These are phyloP conservation scores for Mortierella sp. DNA, from an alignment of 371 early-diverging fungal genomes.

Conservation along the genomic window DNA sequence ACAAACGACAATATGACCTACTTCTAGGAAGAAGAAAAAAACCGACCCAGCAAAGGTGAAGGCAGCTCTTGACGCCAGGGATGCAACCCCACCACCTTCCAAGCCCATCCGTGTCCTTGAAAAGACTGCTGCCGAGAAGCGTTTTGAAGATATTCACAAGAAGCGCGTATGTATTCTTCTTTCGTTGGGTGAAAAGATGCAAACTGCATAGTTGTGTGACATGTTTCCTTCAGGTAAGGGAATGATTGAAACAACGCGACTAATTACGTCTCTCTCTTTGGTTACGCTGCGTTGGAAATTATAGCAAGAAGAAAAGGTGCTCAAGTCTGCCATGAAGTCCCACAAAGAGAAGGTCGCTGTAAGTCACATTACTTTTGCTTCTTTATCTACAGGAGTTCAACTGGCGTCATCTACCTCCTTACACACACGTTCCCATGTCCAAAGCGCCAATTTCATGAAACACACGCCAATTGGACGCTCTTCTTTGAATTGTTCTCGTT, in stretches of 20 bases:
- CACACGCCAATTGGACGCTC: not conserved
- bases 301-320: conserved; percentile 76
- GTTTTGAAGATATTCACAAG: conserved; percentile 72
- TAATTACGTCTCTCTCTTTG: not conserved
- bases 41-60: conserved; percentile 66
- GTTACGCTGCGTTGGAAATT: not conserved
- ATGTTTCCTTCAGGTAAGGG: not conserved
- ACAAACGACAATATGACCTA: not conserved
- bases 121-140: conserved; percentile 75
- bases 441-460: not conserved
- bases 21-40: conserved; percentile 63
- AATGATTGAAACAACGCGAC: not conserved
- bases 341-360: conserved; percentile 75
- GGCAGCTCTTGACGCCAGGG: conserved; percentile 60
- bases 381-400: not conserved
- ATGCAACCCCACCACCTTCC: conserved; percentile 46
- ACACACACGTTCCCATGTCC: not conserved
- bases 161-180: conserved; percentile 63
- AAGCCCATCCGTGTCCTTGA: conserved; percentile 60
- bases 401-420: not conserved
- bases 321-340: conserved; percentile 71
- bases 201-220: not conserved
- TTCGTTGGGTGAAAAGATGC: not conserved
- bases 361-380: conserved; percentile 19
- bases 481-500: too few species aligned